A percentile compares a stretch with the other conserved stretches of the same genome.
These are phyloP conservation scores for Neocallimastix lanati DNA, from an alignment of 192 early-diverging fungal genomes.

Conservation along the genomic window DNA sequence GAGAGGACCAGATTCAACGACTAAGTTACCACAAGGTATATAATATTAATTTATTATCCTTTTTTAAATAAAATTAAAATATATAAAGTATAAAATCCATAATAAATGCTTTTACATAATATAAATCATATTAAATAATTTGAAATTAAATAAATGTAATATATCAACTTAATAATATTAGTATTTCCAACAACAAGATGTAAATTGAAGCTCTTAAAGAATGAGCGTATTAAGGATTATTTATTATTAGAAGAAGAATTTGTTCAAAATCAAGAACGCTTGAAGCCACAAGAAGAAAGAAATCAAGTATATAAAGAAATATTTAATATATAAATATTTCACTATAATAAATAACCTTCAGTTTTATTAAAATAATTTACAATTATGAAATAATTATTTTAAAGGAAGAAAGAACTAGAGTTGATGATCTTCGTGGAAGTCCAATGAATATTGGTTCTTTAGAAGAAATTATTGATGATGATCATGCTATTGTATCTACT, in stretches of 20 bases:
- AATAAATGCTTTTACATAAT: no score
- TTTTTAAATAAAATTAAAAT: no score
- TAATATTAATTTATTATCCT: no score
- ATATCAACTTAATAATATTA: constrained; percentile 2
- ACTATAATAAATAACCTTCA: no score
- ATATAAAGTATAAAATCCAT: no score
- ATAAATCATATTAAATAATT: no score
- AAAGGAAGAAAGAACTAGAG: constrained; percentile 79
- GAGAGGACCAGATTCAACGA: constrained; percentile 73
- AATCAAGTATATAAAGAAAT: constrained; percentile 12
- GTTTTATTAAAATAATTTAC: not conserved
- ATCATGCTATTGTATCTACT: constrained; percentile 94
- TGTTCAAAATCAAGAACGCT: constrained; percentile 92
- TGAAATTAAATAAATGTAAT: no score
- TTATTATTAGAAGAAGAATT: constrained; percentile 97
- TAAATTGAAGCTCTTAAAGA: constrained; percentile 90
- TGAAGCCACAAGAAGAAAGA: constrained; percentile 95
- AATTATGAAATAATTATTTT: constrained; percentile 1
- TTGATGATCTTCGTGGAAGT: constrained; percentile 88
- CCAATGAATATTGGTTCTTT: constrained; percentile 92
- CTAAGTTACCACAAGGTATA: constrained; percentile 79
- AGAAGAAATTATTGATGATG: constrained; percentile 99
- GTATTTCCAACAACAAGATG: constrained; percentile 97
- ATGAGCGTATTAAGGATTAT: constrained; percentile 96
- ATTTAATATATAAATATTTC: not conserved